Conservation (phyloP, 1,284 basidiomycete genomes). For the Ustanciosporium gigantosporum region DNA sequence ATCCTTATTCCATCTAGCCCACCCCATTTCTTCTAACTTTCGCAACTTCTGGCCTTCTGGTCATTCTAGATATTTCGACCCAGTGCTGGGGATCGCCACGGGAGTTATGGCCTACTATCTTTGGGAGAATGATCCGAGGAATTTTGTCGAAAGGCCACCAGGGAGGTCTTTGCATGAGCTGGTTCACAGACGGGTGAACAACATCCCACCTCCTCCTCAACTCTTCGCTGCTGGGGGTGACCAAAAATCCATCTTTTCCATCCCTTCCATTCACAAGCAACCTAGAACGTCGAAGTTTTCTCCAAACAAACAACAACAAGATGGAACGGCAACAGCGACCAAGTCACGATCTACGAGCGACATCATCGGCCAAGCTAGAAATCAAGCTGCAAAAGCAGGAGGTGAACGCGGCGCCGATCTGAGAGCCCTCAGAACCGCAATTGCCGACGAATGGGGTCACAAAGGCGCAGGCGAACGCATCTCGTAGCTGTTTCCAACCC, state of each 20-base stretch:
- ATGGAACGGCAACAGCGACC: no score
- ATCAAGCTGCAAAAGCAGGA: neutral
- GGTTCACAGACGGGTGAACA: constrained; percentile 19
- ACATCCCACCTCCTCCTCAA: constrained; percentile 12
- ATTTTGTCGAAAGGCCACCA: constrained; percentile 40
- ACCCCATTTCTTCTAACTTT: no score
- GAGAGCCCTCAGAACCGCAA: constrained; percentile 12
- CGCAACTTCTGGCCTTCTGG: no score
- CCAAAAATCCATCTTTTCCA: constrained; percentile 24
- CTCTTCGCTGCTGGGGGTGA: constrained; percentile 16
- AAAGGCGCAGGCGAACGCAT: no score
- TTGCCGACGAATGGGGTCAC: constrained; percentile 30
- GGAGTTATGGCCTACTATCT: constrained; percentile 55
- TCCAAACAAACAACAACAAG: neutral
- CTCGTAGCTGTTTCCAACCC: no score
- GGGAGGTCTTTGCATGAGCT: constrained; percentile 46
- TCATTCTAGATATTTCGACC: constrained; percentile 40
- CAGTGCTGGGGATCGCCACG: constrained; percentile 51
- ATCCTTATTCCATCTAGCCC: no score
- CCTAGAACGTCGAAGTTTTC: constrained; percentile 5
- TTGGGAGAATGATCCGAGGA: constrained; percentile 55
- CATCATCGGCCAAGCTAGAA: neutral
- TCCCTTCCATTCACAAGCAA: constrained; percentile 18
- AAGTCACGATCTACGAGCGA: neutral
- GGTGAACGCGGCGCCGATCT: constrained; percentile 12